These are phyloP conservation scores for Clarireedia homoeocarpa DNA, from an alignment of 2,329 filamentous ascomycete species.

Conservation along the genomic window DNA sequence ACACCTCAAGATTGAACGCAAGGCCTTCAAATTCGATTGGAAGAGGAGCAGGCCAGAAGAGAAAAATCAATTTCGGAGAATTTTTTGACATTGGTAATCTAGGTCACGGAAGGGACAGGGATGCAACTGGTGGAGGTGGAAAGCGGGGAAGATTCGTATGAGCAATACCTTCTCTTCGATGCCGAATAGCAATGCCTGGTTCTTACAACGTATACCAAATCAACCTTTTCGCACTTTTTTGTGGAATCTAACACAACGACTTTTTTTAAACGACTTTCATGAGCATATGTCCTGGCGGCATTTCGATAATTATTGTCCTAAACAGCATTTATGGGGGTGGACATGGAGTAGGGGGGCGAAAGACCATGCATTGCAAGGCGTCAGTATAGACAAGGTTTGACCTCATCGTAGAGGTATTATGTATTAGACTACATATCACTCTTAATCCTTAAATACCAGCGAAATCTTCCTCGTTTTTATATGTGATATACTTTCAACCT, in stretches of 20 bases:
- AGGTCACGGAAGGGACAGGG: constrained; percentile 58
- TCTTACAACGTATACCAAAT: background rate
- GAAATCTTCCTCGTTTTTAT: background rate
- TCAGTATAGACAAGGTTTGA: constrained; percentile 1
- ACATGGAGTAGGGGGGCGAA: constrained; percentile 4
- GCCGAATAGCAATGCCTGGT: constrained; percentile 1
- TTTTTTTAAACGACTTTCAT: constrained; percentile 8
- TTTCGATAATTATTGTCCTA: constrained; percentile 3
- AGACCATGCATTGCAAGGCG: constrained; percentile 8
- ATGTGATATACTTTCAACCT: no score
- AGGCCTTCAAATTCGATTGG: constrained; percentile 36
- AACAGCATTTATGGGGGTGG: constrained; percentile 7
- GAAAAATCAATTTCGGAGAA: constrained; percentile 65
- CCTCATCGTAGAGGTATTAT: constrained; percentile 3
- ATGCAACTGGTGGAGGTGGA: constrained; percentile 34
- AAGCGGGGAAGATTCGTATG: constrained; percentile 30
- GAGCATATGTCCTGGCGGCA: constrained; percentile 3
- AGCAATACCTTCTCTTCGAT: constrained; percentile 2
- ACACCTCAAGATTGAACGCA: constrained; percentile 17
- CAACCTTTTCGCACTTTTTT: background rate
- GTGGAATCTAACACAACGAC: background rate
- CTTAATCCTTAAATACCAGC: background rate
- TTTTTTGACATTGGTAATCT: constrained; percentile 65
- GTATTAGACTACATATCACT: constrained; percentile 3
- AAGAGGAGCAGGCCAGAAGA: constrained; percentile 61